Conservation (phyloP, 768 basidiomycete genomes). For the Lyophyllum semitale region DNA sequence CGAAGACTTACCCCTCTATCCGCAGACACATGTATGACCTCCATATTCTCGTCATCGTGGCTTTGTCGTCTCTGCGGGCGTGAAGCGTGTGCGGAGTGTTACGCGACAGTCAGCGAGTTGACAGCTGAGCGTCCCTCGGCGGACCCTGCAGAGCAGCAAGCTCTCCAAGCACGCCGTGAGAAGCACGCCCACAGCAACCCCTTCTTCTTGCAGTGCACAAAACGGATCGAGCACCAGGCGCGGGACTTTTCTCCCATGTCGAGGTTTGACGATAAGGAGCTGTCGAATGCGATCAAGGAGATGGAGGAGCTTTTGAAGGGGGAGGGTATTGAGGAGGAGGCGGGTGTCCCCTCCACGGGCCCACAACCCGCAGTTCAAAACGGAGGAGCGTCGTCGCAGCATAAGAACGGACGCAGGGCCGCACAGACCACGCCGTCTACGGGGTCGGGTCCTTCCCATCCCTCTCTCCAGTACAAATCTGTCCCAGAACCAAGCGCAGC, state of each 20-base stretch:
- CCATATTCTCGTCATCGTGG: conserved; percentile 87
- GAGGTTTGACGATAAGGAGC: conserved; percentile 65
- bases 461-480: neutral
- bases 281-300: conserved; percentile 62
- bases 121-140: conserved; percentile 55
- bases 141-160: conserved; percentile 47
- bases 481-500: neutral
- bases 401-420: neutral
- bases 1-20: neutral
- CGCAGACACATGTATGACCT: conserved; percentile 91
- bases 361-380: neutral
- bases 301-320: conserved; percentile 60
- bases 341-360: neutral
- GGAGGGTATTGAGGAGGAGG: neutral
- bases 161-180: conserved; percentile 54
- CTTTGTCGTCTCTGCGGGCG: conserved; percentile 91
- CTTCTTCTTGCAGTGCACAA: conserved; percentile 73
- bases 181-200: conserved; percentile 67
- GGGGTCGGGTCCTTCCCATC: neutral
- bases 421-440: neutral
- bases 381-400: neutral
- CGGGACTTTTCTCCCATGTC: conserved; percentile 80
- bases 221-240: conserved; percentile 67
- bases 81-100: conserved; percentile 88
- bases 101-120: conserved; percentile 63